Base-by-base conservation (phyloP, 768 basidiomycete species). In the Pleurotus citrinopileatus region DNA sequence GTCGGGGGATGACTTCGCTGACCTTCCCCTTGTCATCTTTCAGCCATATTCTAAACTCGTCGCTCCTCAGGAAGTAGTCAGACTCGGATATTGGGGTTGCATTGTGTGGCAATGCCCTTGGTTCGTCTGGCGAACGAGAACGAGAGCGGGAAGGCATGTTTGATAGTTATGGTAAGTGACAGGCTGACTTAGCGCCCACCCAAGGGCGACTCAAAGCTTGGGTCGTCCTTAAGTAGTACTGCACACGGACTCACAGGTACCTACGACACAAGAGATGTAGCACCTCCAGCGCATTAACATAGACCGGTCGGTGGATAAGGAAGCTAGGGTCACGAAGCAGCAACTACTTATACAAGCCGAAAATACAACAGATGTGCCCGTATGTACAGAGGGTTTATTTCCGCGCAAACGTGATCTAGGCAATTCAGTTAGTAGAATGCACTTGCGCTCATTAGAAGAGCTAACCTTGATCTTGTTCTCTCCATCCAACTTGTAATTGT, bases 401-500 rank as follows among this genome's bases (percentile, higher is more conserved):
- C 71, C 86, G 83, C 52, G 86, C 86, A 61, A 86, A 88, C 26
- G 86, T 88, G 60, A 88, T 86, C 85, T 87, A 59, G 26, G 61
- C 59, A 48, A 55, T 37, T 9, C 17, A 52, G 43, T 59, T 27
- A 54, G 27, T 34, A 59, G 38, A 37, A 25, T 6, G 45, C 13
- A 34, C 15, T 3, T 26, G 45, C 25, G 23, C 13, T 42, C 46
- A 36, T 20, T 23, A 26, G 23, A 26, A 15, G 25, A 19, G 57
- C 71, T 60, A 51, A 88, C 95, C 84, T 98, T 98, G 81, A 98
- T 97, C 75, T 98, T 98, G 74, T 92, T 93, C 72, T 97, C 95
- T 50, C 94, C 94, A 61, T 97, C 94, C 67, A 98, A 77, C 71
- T 93, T 94, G 83, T 92, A 94, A 69, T 98, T 98, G 82, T 99